These are phyloP conservation scores for Ceraceosorus guamensis DNA, from an alignment of 1,284 basidiomycete genomes.

Conservation along the genomic window DNA sequence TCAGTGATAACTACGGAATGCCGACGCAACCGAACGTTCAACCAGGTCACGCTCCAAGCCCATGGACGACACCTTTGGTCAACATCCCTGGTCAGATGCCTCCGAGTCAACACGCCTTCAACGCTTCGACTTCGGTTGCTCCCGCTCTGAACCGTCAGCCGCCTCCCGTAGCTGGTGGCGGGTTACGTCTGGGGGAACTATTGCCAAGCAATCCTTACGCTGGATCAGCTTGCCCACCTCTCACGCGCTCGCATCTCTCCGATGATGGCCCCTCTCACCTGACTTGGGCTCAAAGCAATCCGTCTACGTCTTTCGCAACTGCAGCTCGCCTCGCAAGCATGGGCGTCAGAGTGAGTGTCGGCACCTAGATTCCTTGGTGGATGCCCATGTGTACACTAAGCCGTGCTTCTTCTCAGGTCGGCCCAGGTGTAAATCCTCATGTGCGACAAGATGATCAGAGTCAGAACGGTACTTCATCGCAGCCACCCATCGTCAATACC, in stretches of 20 bases:
- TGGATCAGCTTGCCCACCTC: no score
- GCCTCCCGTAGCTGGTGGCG: not conserved
- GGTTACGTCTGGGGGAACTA: not conserved
- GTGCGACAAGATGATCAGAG: slow-evolving; percentile 9
- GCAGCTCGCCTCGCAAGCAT: slow-evolving; percentile 8
- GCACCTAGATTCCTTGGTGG: no score
- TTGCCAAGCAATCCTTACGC: no score
- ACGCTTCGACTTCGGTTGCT: not conserved
- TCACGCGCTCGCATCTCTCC: not conserved
- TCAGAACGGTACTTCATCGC: slow-evolving; percentile 8
- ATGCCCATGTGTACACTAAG: no score
- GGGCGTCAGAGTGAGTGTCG: slow-evolving; percentile 3
- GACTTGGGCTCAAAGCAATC: not conserved
- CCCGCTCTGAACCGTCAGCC: not conserved
- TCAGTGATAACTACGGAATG: no score
- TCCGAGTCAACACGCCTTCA: no score
- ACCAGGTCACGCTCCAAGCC: no score
- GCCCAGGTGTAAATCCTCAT: slow-evolving; percentile 34
- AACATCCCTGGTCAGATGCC: no score
- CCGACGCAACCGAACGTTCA: no score
- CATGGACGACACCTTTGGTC: no score
- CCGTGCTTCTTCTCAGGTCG: slow-evolving; percentile 9
- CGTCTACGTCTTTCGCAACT: slow-evolving; percentile 7
- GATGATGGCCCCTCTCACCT: not conserved
- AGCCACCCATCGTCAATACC: slow-evolving; percentile 62